Evolutionary conservation across 495 filamentous ascomycete species (phyloP).

Genomic region (Friedmanniomyces simplex): DNA sequence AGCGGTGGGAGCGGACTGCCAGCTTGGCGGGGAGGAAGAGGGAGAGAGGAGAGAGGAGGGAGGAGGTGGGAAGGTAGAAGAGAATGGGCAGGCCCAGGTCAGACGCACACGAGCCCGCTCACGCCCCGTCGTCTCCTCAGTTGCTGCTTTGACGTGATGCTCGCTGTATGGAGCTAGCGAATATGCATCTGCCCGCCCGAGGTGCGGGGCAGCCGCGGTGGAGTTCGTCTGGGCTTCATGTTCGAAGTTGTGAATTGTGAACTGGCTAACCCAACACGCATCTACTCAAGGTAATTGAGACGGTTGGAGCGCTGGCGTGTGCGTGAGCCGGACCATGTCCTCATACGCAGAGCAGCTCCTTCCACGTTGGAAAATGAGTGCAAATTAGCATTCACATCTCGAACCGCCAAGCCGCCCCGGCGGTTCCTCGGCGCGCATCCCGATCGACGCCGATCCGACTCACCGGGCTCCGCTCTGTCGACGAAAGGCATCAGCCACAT

Average conservation of each 20-base stretch:
- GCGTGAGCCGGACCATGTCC: no score
- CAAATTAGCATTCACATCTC: not conserved
- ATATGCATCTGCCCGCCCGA: not conserved
- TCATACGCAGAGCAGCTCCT: no score
- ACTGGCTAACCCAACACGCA: not conserved
- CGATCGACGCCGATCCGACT: no score
- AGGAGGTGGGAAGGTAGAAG: not conserved
- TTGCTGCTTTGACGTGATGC: not conserved
- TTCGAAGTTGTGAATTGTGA: not conserved
- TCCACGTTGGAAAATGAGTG: not conserved
- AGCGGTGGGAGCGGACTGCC: constrained; percentile 8
- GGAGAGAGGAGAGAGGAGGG: not conserved
- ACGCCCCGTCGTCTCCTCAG: not conserved
- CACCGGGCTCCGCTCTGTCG: no score
- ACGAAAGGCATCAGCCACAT: no score
- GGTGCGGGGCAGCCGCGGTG: not conserved
- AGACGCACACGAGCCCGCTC: not conserved
- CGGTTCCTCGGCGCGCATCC: not conserved
- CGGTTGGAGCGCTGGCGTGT: not conserved
- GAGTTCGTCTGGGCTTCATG: not conserved
- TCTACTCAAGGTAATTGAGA: not conserved
- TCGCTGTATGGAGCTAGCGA: not conserved
- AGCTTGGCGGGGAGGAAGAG: constrained; percentile 6
- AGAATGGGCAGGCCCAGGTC: not conserved
- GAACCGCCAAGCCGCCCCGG: not conserved